Conservation (phyloP, 1,284 basidiomycete genomes). For the Bondarzewia mesenterica region DNA sequence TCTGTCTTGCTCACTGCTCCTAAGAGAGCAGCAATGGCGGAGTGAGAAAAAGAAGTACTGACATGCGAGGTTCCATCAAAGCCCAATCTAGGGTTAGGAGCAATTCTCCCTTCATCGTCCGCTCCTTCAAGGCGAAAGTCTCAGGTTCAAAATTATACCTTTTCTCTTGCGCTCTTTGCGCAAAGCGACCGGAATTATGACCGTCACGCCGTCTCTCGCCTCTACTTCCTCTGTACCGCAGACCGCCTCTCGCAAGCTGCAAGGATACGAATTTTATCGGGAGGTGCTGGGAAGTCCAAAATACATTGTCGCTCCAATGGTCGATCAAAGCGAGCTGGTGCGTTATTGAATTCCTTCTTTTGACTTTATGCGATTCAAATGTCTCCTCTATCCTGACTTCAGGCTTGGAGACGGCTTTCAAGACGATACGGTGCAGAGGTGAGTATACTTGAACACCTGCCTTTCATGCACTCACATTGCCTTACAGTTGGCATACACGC, state of each 20-base stretch:
- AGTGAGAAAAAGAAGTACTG: too few relatives aligned
- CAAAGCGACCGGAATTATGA: background rate
- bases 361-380: background rate
- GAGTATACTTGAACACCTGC: constrained; percentile 13
- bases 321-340: constrained; percentile 93
- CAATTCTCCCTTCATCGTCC: background rate
- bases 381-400: background rate
- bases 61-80: constrained; percentile 1
- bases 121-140: background rate
- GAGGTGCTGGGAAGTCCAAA: constrained; percentile 76
- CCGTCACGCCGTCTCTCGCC: background rate
- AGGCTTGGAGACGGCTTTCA: constrained; percentile 91
- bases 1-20: too few relatives aligned
- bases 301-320: constrained; percentile 94
- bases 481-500: constrained; percentile 77
- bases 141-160: background rate
- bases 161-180: background rate
- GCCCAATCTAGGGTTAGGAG: constrained; percentile 4
- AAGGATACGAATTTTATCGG: constrained; percentile 78
- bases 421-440: constrained; percentile 79
- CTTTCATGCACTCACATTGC: constrained; percentile 2
- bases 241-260: constrained; percentile 39
- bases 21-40: too few relatives aligned
- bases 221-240: background rate
- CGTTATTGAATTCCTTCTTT: constrained; percentile 21